A percentile compares a stretch with the other conserved stretches of the same genome.
Evolutionary conservation across 345 rosid species (phyloP).

Genomic region (Brassica juncea): DNA sequence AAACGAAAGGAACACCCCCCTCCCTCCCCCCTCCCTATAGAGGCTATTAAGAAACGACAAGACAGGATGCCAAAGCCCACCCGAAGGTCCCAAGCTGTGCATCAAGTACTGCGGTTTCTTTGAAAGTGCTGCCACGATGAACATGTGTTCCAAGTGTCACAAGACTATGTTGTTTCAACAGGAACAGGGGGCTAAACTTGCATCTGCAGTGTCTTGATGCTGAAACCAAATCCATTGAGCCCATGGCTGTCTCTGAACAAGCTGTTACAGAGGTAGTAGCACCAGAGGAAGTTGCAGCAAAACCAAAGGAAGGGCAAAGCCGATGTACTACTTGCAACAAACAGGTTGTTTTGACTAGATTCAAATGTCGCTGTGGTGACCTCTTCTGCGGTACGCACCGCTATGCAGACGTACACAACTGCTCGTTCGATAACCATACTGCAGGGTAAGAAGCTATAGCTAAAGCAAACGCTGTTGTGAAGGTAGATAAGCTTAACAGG

Average conservation of each 20-base stretch:
- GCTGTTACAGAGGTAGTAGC: conserved; percentile 39
- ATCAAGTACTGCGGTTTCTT: conserved; percentile 90
- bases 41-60: conserved; percentile 45
- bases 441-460: conserved; percentile 85
- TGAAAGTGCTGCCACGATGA: conserved; percentile 88
- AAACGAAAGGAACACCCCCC: no score
- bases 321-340: conserved; percentile 75
- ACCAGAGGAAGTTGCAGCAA: conserved; percentile 43
- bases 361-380: conserved; percentile 77
- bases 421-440: conserved; percentile 72
- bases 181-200: conserved; percentile 68
- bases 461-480: conserved; percentile 80
- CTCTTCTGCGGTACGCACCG: conserved; percentile 80
- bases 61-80: conserved; percentile 93
- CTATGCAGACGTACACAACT: conserved; percentile 80
- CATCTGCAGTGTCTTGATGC: conserved; percentile 60
- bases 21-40: no score
- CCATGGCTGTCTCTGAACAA: conserved; percentile 41
- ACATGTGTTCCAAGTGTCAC: conserved; percentile 97
- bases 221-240: conserved; percentile 47
- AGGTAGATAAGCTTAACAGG: conserved; percentile 90
- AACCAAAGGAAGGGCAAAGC: conserved; percentile 75
- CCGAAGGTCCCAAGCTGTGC: conserved; percentile 76
- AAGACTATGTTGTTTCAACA: conserved; percentile 68
- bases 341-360: conserved; percentile 80